Base-by-base conservation (phyloP, 352 stramenopile species). In the Phytophthora megakarya region DNA sequence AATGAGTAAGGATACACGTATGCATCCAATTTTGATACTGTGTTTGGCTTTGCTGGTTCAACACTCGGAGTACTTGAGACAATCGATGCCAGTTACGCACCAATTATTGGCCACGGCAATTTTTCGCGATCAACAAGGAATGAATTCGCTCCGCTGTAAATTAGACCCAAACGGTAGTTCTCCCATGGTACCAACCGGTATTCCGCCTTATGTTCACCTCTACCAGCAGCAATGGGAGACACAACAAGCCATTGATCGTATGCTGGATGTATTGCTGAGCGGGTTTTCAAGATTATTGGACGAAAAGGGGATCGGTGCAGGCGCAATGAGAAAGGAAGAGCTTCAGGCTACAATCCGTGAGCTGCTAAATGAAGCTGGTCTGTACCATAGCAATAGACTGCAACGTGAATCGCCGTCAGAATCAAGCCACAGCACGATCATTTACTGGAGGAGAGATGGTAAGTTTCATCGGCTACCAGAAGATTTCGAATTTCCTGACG, bases 381-480 rank as follows among this genome's bases (percentile, higher is more conserved):
- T 59, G 6, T 32, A 32, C 25, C 23, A 23, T 13, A 5, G 10
- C 15, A 13, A 39, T 39, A 32, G 26, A 32, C 26, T 32, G 9
- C 26, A 32, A 9, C n/a, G 26, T 32, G 26, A 32, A n/a, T n/a
- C 26, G 26, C 26, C 5, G 5, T 9, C 26, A 10, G 26, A 32
- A 32, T 10, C 26, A 32, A 32, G 5, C 26, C 26, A 9, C 9
- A 9, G 5, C 5, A 32, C 26, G 5, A 32, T 32, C 26, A 32
- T 48, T 49, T 49, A n/a, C 39, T 49, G 37, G 25, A 33, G 42
- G 37, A 5, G 26, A n/a, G 50, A 59, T 30, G 50, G 38, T 9
- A 59, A 40, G 13, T 51, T 61, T 33, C 52, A 61, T 35, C 28
- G n/a, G 1, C 10, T 60, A 12, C 51, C 51, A 19, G 39, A 50